Conservation (phyloP, 305 asterid genomes). For the Rubia balearica region DNA sequence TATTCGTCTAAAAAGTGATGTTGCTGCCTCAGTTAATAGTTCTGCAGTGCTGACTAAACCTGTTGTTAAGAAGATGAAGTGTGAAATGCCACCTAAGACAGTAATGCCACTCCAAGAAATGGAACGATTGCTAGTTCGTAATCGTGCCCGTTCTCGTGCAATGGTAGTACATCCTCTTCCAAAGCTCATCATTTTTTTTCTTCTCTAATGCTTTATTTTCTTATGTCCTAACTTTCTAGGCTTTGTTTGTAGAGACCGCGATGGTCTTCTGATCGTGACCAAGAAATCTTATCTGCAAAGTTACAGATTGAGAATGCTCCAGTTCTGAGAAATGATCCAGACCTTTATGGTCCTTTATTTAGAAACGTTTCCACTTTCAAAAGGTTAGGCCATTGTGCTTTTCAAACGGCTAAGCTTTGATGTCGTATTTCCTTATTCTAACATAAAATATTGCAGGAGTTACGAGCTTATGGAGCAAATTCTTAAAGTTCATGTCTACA, state of each 20-base stretch:
- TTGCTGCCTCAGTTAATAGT: conserved; percentile 18
- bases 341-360: conserved; percentile 63
- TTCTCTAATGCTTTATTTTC: conserved; percentile 2
- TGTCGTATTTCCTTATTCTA: neutral
- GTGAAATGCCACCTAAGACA: conserved; percentile 80
- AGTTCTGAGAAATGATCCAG: conserved; percentile 39
- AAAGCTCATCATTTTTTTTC: conserved; percentile 1
- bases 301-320: conserved; percentile 59
- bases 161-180: conserved; percentile 43
- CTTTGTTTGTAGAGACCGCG: conserved; percentile 58
- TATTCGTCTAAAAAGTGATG: conserved; percentile 15
- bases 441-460: conserved; percentile 43
- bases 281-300: conserved; percentile 58
- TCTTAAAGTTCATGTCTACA: conserved; percentile 65
- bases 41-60: conserved; percentile 27
- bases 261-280: conserved; percentile 81
- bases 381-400: conserved; percentile 41
- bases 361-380: conserved; percentile 73
- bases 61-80: conserved; percentile 60
- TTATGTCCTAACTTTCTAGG: conserved; percentile 9
- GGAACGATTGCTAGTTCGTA: conserved; percentile 52
- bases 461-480: conserved; percentile 78
- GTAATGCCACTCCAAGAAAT: conserved; percentile 50
- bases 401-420: conserved; percentile 7
- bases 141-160: conserved; percentile 82